phyloP scores from a whole-genome alignment of 306 rosid genomes.

The Dryas alaskensis region DNA sequence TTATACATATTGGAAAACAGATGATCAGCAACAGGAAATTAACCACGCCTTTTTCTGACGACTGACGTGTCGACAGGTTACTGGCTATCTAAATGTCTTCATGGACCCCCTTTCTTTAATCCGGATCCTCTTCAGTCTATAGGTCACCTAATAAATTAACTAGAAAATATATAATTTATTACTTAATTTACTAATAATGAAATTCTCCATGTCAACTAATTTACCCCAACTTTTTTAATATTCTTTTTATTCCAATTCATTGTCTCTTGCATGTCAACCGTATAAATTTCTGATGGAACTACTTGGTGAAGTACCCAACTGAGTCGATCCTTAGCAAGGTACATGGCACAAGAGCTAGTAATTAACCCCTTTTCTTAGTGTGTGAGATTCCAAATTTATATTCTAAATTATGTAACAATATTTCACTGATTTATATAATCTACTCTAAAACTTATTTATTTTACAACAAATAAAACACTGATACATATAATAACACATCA shows the following conservation, averaged over 20 bases:
- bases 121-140: not conserved
- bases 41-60: constrained; percentile 7
- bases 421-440: too few species aligned
- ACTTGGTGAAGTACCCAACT: too few species aligned
- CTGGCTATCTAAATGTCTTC: not conserved
- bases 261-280: not conserved
- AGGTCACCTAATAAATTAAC: not conserved
- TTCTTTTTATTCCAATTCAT: not conserved
- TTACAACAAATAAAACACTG: too few species aligned
- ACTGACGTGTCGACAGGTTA: not conserved
- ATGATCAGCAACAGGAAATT: constrained; percentile 10
- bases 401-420: too few species aligned
- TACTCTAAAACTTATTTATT: too few species aligned
- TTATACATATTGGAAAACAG: constrained; percentile 25
- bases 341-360: too few species aligned
- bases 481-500: too few species aligned
- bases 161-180: not conserved
- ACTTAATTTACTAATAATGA: not conserved
- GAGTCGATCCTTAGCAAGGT: too few species aligned
- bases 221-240: not conserved
- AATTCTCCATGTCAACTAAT: not conserved
- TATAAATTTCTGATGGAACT: too few species aligned
- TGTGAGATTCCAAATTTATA: too few species aligned
- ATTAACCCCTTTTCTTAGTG: too few species aligned
- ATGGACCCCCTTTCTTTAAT: not conserved